Evolutionary conservation across 78 protist genomes (phyloP), one percentile per base, ranked within the genome.

Genomic region (Polysphondylium violaceum): DNA sequence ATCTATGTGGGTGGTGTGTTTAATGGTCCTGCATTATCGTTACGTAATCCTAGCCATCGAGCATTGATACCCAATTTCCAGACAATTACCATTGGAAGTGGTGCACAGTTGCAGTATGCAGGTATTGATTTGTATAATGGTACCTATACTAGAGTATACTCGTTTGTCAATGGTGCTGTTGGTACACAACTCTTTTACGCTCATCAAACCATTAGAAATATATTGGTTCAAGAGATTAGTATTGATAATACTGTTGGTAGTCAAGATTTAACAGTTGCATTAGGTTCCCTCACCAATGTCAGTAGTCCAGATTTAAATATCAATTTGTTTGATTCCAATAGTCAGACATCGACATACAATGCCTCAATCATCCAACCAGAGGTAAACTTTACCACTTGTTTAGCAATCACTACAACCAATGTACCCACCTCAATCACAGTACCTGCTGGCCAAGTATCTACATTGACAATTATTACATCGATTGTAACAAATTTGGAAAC

Each of bases 71-170:
- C 91, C 50, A 83, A 83, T 25, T 69, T 69, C 56, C 91, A 83
- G 58, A 33, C 67, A 4, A 59, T 83, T 7, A 7, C 9, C 11
- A 9, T 83, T 1, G 23, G 12, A 23, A n/a, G 51, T 64, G 58
- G 27, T 56, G 40, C 58, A 11, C n/a, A 38, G 12, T 58, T 83
- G 1, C 19, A n/a, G 19, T 83, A 83, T 69, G 71, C 91, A 17
- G 91, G 91, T 8, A 44, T 83, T 3, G 91, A 83, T 69, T 29
- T 83, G 5, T 60, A 83, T n/a, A 83, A 83, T 83, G 91, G 59
- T 7, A 83, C 91, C 14, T 83, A 83, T 31, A 83, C 91, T 0
- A 35, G 91, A n/a, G 73, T 40, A 2, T 83, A 69, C 16, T 17
- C 69, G 25, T 69, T 43, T 14, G n/a, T 19, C 0, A 17, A 9